Evolutionary conservation across 2,329 filamentous ascomycete species (phyloP).

Genomic region (Penicillium fuscoglaucum): DNA sequence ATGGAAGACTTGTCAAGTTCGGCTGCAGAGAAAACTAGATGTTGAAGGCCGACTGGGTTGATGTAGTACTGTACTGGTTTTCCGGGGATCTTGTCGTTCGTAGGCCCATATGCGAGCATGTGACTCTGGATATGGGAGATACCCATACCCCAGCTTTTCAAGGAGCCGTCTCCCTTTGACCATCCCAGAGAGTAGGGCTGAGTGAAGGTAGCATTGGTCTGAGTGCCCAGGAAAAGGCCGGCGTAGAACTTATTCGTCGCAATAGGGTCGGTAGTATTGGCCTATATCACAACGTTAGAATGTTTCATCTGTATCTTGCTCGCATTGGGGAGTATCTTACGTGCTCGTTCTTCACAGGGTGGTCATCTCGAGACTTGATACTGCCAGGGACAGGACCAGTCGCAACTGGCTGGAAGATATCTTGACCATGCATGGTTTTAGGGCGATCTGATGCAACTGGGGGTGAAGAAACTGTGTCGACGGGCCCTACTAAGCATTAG

Average conservation of each 20-base stretch:
- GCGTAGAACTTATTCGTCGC: conserved; percentile 65
- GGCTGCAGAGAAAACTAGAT: conserved; percentile 73
- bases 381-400: conserved; percentile 40
- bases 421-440: conserved; percentile 37
- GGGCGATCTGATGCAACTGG: not conserved
- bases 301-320: not conserved
- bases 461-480: not conserved
- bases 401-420: conserved; percentile 46
- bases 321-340: conserved; percentile 28
- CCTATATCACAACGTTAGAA: conserved; percentile 19
- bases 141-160: conserved; percentile 72
- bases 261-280: conserved; percentile 37
- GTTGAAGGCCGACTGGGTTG: conserved; percentile 80
- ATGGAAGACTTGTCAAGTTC: conserved; percentile 66
- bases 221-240: conserved; percentile 75
- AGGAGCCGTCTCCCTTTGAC: conserved; percentile 62
- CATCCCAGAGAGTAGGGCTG: conserved; percentile 73
- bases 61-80: conserved; percentile 69
- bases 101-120: conserved; percentile 66
- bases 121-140: conserved; percentile 70
- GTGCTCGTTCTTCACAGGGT: conserved; percentile 44
- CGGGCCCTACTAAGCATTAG: not conserved
- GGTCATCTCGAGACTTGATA: conserved; percentile 42
- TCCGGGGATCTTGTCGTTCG: conserved; percentile 53
- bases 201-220: conserved; percentile 68